phyloP scores from a whole-genome alignment of 495 filamentous ascomycete genomes.

The Bacidia gigantensis region DNA sequence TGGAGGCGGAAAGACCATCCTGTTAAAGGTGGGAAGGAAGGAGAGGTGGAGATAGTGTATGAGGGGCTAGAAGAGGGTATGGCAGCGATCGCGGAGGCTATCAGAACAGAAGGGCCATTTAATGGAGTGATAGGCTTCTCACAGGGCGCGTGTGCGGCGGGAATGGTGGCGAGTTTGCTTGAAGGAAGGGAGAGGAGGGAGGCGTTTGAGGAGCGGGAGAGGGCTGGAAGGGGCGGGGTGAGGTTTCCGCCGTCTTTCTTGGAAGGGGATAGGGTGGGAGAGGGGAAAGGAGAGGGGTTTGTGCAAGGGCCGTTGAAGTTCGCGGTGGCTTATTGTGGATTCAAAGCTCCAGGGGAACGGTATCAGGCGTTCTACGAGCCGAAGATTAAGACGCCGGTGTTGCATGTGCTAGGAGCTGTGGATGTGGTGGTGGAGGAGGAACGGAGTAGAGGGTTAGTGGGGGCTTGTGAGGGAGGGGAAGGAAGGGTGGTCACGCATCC shows the following conservation, averaged over 20 bases:
- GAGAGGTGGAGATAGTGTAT: constrained; percentile 39
- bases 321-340: constrained; percentile 66
- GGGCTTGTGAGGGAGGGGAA: constrained; percentile 47
- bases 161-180: constrained; percentile 51
- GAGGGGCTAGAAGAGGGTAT: constrained; percentile 53
- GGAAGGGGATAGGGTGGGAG: too few species aligned
- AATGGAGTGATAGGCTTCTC: constrained; percentile 68
- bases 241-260: constrained; percentile 37
- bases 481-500: constrained; percentile 67
- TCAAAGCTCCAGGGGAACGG: constrained; percentile 46
- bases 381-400: constrained; percentile 56
- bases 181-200: constrained; percentile 38
- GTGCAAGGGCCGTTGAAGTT: constrained; percentile 56
- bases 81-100: constrained; percentile 38
- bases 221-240: constrained; percentile 24
- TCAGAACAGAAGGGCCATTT: constrained; percentile 46
- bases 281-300: constrained; percentile 28
- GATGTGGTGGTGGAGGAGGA: constrained; percentile 81
- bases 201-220: constrained; percentile 30
- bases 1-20: constrained; percentile 48
- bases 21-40: neutral
- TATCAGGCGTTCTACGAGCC: constrained; percentile 67
- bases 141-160: constrained; percentile 54
- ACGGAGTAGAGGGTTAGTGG: constrained; percentile 49
- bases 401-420: constrained; percentile 72